These are phyloP conservation scores for Parietichytrium sp. DNA, from an alignment of 108 stramenopile species.

Conservation along the genomic window DNA sequence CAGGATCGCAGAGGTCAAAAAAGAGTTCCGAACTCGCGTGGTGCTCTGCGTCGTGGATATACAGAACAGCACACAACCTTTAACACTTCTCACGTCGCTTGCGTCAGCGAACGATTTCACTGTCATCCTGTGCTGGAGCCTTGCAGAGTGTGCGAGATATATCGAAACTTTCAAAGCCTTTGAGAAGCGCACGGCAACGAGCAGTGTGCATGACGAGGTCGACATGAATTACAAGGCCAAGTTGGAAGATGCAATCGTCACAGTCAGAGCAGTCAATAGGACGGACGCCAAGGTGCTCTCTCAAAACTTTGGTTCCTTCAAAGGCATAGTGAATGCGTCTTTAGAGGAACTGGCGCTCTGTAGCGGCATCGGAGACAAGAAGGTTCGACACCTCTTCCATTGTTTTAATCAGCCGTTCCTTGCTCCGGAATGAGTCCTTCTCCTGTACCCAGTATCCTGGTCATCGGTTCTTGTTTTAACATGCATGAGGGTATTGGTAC, in stretches of 20 bases:
- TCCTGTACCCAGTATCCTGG: too few relatives aligned
- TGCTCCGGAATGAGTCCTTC: too few relatives aligned
- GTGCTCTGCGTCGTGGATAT: conserved; percentile 16
- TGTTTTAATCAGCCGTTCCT: conserved; percentile 12
- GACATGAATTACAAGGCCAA: conserved; percentile 11
- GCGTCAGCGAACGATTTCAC: conserved; percentile 31
- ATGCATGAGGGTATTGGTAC: too few relatives aligned
- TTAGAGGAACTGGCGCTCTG: conserved; percentile 20
- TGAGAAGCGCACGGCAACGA: conserved; percentile 17
- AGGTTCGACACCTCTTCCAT: not conserved
- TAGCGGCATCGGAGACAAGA: conserved; percentile 18
- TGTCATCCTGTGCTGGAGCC: conserved; percentile 34
- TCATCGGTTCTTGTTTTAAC: too few relatives aligned
- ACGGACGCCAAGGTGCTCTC: conserved; percentile 33
- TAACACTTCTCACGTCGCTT: conserved; percentile 32
- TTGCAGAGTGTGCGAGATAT: conserved; percentile 12
- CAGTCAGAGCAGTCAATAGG: not conserved
- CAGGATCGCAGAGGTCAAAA: conserved; percentile 18
- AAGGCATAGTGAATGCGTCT: not conserved
- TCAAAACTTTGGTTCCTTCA: not conserved
- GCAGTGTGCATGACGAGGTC: not conserved
- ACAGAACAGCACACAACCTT: not conserved
- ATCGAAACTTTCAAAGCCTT: not conserved
- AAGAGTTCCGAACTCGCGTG: not conserved
- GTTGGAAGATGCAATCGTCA: not conserved